phyloP scores from a whole-genome alignment of 2,329 filamentous ascomycete species.

The Aulographum hederae region DNA sequence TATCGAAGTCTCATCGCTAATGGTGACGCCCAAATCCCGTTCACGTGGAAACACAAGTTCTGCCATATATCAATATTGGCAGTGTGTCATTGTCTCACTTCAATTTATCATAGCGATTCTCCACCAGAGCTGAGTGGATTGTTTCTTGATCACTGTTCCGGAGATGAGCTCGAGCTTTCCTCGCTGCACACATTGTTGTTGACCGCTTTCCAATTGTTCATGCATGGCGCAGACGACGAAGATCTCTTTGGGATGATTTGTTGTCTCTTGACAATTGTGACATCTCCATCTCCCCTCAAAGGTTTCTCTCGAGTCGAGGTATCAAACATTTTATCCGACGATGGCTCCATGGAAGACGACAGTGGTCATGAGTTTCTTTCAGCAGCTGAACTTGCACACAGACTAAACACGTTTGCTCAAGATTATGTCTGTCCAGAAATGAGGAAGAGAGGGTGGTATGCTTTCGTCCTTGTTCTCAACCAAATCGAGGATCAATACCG shows the following conservation, averaged over 20 bases:
- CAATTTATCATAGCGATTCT: too few species aligned
- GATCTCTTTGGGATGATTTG: background rate
- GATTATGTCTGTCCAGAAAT: background rate
- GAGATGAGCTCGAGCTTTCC: slow-evolving; percentile 12
- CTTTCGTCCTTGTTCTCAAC: too few species aligned
- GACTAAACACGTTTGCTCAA: slow-evolving; percentile 1
- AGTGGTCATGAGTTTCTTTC: slow-evolving; percentile 12
- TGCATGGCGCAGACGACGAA: background rate
- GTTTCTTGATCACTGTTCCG: slow-evolving; percentile 13
- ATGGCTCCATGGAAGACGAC: slow-evolving; percentile 1
- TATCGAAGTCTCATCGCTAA: slow-evolving; percentile 7
- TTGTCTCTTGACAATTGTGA: background rate
- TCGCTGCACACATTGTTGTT: slow-evolving; percentile 15
- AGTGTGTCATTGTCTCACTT: slow-evolving; percentile 18
- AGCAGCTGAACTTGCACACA: slow-evolving; percentile 8
- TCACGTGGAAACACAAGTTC: slow-evolving; percentile 25
- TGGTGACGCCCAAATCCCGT: slow-evolving; percentile 13
- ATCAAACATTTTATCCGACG: slow-evolving; percentile 2
- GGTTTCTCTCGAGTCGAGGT: background rate
- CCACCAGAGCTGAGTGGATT: slow-evolving; percentile 13
- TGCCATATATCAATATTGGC: slow-evolving; percentile 24
- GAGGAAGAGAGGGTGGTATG: background rate
- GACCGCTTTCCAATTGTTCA: background rate
- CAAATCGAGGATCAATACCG: too few species aligned
- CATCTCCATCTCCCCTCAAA: background rate